Base-by-base conservation (phyloP, 73 alveolate species). In the Breviolum minutum region DNA sequence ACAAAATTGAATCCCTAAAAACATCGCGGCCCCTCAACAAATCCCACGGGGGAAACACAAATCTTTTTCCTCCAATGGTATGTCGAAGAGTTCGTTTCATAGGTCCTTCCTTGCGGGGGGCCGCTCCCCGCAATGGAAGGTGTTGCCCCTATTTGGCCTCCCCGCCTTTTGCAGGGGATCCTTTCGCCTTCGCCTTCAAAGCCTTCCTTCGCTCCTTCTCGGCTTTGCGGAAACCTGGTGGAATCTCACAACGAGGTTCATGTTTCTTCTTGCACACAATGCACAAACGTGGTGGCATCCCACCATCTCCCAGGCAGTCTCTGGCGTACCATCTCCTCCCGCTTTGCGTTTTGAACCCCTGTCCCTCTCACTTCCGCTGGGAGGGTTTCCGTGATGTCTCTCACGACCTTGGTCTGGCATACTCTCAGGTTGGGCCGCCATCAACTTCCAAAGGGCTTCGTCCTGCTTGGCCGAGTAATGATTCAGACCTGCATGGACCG, bases 21-120 rank as follows among this genome's bases (percentile, higher is more conserved):
- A 85, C 79, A 85, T 85, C 94, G 30, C 0, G 0, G 29, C 94
- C 94, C 80, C 94, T 5, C 63, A 85, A 63, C 77, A 85, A 63
- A 26, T 85, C 94, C 94, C 94, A 85, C 6, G 94, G 94, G n/a
- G n/a, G n/a, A n/a, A n/a, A n/a, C n/a, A n/a, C n/a, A n/a, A 8
- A 63, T 63, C 64, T 63, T 79, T 63, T n/a, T 63, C 27, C 54
- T 81, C 8, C 20, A 11, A 5, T 40, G 4, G 2, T 40, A 11
- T 8, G 30, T 17, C 80, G 6, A 1, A 0, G 5, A n/a, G 8
- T 13, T 5, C 30, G 24, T n/a, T 60, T 40, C 29, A 20, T 14
- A 83, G 14, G 4, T 16, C 54, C 94, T 85, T 79, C 30, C 79
- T 76, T 12, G 13, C 12, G 14, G 32, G 16, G 6, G 79, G 94